phyloP scores from a whole-genome alignment of 768 basidiomycete genomes.

The Macrolepiota fuliginosa region DNA sequence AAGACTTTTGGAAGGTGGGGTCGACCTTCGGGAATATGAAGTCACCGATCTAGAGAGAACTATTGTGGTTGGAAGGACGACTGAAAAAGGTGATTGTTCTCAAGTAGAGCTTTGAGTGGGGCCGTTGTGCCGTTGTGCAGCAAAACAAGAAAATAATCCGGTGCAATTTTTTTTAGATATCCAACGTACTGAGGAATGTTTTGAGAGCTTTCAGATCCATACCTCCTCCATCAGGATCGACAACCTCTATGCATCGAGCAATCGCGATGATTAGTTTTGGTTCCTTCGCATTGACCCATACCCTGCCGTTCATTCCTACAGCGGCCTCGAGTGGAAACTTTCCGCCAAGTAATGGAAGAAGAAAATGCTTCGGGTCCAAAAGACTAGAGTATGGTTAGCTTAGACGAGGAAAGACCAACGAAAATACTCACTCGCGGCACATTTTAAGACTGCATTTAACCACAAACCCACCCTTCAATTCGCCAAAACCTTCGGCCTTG shows the following conservation, averaged over 20 bases:
- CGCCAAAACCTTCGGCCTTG: constrained; percentile 92
- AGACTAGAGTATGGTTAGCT: constrained; percentile 43
- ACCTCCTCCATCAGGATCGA: constrained; percentile 71
- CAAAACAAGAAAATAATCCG: not conserved
- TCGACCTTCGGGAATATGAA: too few relatives aligned
- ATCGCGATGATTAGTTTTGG: constrained; percentile 71
- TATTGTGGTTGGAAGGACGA: not conserved
- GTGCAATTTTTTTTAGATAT: constrained; percentile 28
- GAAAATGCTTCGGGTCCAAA: constrained; percentile 76
- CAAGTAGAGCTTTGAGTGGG: not conserved
- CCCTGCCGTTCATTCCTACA: constrained; percentile 87
- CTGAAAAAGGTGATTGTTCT: not conserved
- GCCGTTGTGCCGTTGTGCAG: too few relatives aligned
- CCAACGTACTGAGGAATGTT: constrained; percentile 47
- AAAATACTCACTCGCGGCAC: constrained; percentile 71
- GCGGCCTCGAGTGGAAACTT: constrained; percentile 86
- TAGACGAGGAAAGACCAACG: not conserved
- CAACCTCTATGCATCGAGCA: constrained; percentile 76
- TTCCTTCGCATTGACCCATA: constrained; percentile 84
- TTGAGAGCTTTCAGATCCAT: constrained; percentile 54
- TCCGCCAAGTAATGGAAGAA: constrained; percentile 77
- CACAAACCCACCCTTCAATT: constrained; percentile 87
- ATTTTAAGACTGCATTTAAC: constrained; percentile 79
- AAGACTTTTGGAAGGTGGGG: too few relatives aligned
- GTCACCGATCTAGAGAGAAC: too few relatives aligned